Percentiles rank a stretch among this genome's conserved stretches.
phyloP scores from a whole-genome alignment of 441 rosid species.

The Arabidopsis hybrid region DNA sequence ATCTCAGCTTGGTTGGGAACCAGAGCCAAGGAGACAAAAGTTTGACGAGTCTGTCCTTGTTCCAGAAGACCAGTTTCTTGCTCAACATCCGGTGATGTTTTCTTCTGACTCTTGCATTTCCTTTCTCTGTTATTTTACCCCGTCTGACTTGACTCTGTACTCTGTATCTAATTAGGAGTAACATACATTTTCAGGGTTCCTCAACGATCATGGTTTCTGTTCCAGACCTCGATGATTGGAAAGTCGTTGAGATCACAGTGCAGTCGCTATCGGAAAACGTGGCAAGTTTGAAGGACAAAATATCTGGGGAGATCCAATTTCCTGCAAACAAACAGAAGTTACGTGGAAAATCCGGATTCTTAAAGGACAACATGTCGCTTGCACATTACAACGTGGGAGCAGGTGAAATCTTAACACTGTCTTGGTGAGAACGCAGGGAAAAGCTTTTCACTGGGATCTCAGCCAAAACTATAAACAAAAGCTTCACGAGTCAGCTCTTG shows the following conservation, averaged over 20 bases:
- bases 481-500: no score
- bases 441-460: constrained; percentile 30
- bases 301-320: constrained; percentile 94
- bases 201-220: no score
- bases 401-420: background rate
- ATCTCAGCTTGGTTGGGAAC: no score
- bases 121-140: no score
- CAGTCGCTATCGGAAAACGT: constrained; percentile 86
- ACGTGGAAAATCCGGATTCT: constrained; percentile 94
- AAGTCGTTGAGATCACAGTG: constrained; percentile 75
- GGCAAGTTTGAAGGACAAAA: constrained; percentile 95
- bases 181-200: no score
- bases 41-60: no score
- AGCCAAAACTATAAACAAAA: constrained; percentile 24
- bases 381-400: background rate
- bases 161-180: no score
- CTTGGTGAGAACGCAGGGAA: constrained; percentile 22
- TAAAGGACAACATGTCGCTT: constrained; percentile 89
- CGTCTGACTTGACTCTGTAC: no score
- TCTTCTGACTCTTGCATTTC: no score
- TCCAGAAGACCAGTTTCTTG: no score
- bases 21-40: no score
- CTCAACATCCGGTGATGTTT: no score
- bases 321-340: constrained; percentile 96
- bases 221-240: constrained; percentile 63